Percentiles rank a stretch among this genome's conserved stretches.
Evolutionary conservation across 2,329 filamentous ascomycete species (phyloP).

Genomic region (Amylocarpus encephaloides): DNA sequence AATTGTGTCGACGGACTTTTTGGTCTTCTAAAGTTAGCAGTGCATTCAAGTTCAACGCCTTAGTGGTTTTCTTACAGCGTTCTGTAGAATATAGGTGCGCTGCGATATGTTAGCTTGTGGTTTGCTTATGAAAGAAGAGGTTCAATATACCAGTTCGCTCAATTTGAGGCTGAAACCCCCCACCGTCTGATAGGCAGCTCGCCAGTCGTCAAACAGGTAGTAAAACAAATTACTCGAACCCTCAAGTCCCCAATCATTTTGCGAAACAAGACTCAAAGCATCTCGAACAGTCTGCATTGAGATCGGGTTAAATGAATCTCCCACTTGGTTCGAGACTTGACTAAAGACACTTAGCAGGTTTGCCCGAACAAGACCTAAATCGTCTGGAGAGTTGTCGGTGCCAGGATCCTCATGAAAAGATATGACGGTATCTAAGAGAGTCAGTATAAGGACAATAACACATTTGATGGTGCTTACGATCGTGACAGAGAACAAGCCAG

Average conservation of each 20-base stretch:
- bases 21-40: constrained; percentile 22
- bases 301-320: constrained; percentile 27
- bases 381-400: constrained; percentile 24
- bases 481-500: constrained; percentile 63
- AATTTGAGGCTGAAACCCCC: constrained; percentile 41
- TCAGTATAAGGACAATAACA: constrained; percentile 3
- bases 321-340: constrained; percentile 47
- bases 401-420: constrained; percentile 57
- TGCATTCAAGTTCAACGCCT: background rate
- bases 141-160: constrained; percentile 40
- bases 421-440: constrained; percentile 53
- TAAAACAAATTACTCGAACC: constrained; percentile 57
- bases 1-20: constrained; percentile 33
- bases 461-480: constrained; percentile 39
- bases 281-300: constrained; percentile 29
- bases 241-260: constrained; percentile 36
- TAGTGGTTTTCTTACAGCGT: constrained; percentile 19
- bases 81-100: constrained; percentile 25
- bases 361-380: constrained; percentile 37
- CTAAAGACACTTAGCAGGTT: constrained; percentile 56
- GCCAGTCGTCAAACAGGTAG: constrained; percentile 62
- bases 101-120: constrained; percentile 5
- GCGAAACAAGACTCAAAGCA: constrained; percentile 22
- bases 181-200: constrained; percentile 50
- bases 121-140: background rate